phyloP scores from a whole-genome alignment of 2,329 filamentous ascomycete species.

The Elsinoe necatrix region DNA sequence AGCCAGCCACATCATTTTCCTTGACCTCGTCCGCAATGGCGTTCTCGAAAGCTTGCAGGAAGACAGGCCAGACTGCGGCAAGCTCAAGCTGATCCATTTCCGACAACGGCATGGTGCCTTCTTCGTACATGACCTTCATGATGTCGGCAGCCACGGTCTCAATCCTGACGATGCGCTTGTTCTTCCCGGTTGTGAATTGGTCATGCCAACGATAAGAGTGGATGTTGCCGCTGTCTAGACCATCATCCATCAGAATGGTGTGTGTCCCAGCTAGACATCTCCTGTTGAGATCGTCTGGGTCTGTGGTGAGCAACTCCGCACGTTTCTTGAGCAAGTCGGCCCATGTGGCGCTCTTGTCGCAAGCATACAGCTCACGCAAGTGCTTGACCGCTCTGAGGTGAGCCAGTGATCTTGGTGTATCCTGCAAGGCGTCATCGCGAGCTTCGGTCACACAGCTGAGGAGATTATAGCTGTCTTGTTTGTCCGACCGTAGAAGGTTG shows the following conservation, averaged over 20 bases:
- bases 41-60: constrained; percentile 43
- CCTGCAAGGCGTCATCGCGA: constrained; percentile 55
- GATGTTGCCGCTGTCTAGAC: constrained; percentile 50
- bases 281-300: constrained; percentile 48
- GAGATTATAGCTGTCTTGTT: constrained; percentile 44
- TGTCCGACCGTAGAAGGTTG: constrained; percentile 51
- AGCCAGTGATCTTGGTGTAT: constrained; percentile 54
- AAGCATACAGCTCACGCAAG: constrained; percentile 56
- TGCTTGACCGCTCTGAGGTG: constrained; percentile 63
- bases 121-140: constrained; percentile 39
- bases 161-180: constrained; percentile 68
- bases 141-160: constrained; percentile 62
- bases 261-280: constrained; percentile 65
- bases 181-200: constrained; percentile 53
- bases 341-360: constrained; percentile 51
- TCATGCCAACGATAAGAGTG: constrained; percentile 58
- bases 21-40: constrained; percentile 50
- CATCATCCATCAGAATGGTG: constrained; percentile 70
- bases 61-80: constrained; percentile 32
- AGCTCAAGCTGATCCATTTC: constrained; percentile 26
- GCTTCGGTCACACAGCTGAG: constrained; percentile 66
- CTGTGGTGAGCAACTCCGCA: constrained; percentile 37
- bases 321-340: constrained; percentile 45
- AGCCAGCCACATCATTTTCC: constrained; percentile 63
- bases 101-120: constrained; percentile 24